A percentile compares a stretch with the other conserved stretches of the same genome.
Conservation (phyloP, 2,329 filamentous ascomycete species). For the Aureobasidium namibiae region DNA sequence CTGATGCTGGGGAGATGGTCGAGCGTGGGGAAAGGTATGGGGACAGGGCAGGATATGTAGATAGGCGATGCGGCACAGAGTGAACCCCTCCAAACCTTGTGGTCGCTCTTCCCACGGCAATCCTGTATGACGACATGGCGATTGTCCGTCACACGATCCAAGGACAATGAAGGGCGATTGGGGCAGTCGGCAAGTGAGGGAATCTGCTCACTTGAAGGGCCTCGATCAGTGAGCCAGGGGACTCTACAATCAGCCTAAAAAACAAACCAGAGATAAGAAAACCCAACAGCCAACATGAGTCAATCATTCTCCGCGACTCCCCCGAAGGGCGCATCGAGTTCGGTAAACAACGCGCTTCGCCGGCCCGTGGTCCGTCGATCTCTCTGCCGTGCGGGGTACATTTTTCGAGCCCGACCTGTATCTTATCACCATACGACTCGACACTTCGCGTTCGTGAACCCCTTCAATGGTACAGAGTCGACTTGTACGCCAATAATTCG, state of each 20-base stretch:
- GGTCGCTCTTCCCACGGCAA: not conserved
- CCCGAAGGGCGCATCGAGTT: not conserved
- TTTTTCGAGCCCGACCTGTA: not conserved
- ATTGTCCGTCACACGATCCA: not conserved
- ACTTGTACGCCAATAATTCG: not conserved
- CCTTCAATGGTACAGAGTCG: too few relatives aligned
- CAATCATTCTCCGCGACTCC: not conserved
- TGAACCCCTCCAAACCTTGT: not conserved
- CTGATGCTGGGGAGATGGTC: not conserved
- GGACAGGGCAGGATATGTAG: slow-evolving; percentile 4
- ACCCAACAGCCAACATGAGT: not conserved
- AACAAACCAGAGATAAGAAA: not conserved
- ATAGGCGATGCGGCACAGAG: slow-evolving; percentile 1
- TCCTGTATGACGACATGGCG: slow-evolving; percentile 9
- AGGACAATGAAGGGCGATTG: not conserved
- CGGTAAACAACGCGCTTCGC: not conserved
- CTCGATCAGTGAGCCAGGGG: not conserved
- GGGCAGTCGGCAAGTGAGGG: not conserved
- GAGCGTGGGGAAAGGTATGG: not conserved
- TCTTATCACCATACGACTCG: not conserved
- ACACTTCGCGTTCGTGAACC: not conserved
- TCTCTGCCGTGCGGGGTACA: not conserved
- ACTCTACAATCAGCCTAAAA: slow-evolving; percentile 8
- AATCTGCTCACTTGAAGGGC: not conserved
- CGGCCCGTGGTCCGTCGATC: not conserved